phyloP scores from a whole-genome alignment of 345 rosid genomes.

The Brassica juncea region DNA sequence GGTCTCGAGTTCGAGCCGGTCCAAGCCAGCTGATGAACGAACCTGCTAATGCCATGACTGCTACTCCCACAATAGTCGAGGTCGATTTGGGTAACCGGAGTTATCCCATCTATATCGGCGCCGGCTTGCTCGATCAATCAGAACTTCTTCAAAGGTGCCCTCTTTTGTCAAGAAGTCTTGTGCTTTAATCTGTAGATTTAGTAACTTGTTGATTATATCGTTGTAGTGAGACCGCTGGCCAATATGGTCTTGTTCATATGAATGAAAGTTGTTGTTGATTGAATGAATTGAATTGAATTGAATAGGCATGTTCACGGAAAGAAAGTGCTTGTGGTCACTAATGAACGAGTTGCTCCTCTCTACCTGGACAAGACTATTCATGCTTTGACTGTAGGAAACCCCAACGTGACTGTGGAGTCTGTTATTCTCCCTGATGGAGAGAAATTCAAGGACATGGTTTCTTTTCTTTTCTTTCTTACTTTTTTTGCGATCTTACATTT shows the following conservation, averaged over 20 bases:
- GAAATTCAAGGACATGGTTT: constrained; percentile 86
- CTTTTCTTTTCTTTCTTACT: constrained; percentile 3
- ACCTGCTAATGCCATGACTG: constrained; percentile 39
- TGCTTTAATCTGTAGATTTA: neutral
- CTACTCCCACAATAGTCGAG: constrained; percentile 69
- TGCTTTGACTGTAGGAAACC: constrained; percentile 78
- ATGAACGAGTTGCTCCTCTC: constrained; percentile 65
- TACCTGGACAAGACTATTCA: constrained; percentile 80
- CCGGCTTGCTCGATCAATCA: constrained; percentile 80
- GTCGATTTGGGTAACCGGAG: constrained; percentile 92
- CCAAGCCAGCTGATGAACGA: constrained; percentile 67
- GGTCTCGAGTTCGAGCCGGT: constrained; percentile 47
- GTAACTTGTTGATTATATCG: constrained; percentile 13
- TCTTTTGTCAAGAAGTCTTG: neutral
- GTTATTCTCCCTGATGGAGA: constrained; percentile 95
- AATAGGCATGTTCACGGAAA: constrained; percentile 91
- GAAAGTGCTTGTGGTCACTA: constrained; percentile 93
- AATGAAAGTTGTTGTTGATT: neutral
- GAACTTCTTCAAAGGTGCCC: constrained; percentile 77
- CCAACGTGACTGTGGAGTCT: constrained; percentile 76
- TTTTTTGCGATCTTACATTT: too few relatives aligned
- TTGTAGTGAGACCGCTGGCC: too few relatives aligned
- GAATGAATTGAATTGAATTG: neutral
- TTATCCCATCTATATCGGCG: constrained; percentile 93
- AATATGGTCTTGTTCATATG: neutral